These are phyloP conservation scores for Mimosa bimucronata DNA, from an alignment of 306 rosid species.

Conservation along the genomic window DNA sequence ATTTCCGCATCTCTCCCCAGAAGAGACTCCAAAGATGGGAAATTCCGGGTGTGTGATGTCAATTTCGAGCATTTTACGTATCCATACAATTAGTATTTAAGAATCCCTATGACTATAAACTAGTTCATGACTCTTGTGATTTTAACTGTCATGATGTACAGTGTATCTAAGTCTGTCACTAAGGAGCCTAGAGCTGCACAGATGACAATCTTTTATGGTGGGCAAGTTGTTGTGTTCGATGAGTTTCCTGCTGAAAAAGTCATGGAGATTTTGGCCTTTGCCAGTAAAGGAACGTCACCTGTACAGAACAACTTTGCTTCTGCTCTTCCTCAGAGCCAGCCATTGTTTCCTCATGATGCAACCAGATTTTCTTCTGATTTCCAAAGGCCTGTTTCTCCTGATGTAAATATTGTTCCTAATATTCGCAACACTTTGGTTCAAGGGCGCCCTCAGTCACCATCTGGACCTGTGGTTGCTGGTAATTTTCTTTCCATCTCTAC, in stretches of 20 bases:
- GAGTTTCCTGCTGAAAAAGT: conserved; percentile 69
- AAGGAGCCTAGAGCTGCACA: conserved; percentile 52
- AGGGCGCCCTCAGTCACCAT: conserved; percentile 43
- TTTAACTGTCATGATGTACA: conserved; percentile 29
- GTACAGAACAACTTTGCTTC: conserved; percentile 19
- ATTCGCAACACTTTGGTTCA: conserved; percentile 33
- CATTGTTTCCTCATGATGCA: conserved; percentile 33
- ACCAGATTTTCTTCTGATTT: conserved; percentile 14
- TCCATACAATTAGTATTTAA: background rate
- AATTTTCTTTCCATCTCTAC: conserved; percentile 27
- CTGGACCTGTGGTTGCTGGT: conserved; percentile 61
- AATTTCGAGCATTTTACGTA: background rate
- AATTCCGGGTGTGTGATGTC: conserved; percentile 29
- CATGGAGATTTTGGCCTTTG: conserved; percentile 66
- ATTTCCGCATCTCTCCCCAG: conserved; percentile 25
- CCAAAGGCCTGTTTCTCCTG: conserved; percentile 37
- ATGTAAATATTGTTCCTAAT: conserved; percentile 16
- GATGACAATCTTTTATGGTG: conserved; percentile 81
- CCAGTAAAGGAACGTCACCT: conserved; percentile 39
- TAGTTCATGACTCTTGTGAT: background rate
- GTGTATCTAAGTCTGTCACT: conserved; percentile 42
- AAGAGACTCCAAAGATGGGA: conserved; percentile 26
- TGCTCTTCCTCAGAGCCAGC: conserved; percentile 24
- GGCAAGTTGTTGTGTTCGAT: conserved; percentile 71
- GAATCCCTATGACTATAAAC: background rate